phyloP scores from a whole-genome alignment of 2,329 filamentous ascomycete species.

The Dothistroma pini region DNA sequence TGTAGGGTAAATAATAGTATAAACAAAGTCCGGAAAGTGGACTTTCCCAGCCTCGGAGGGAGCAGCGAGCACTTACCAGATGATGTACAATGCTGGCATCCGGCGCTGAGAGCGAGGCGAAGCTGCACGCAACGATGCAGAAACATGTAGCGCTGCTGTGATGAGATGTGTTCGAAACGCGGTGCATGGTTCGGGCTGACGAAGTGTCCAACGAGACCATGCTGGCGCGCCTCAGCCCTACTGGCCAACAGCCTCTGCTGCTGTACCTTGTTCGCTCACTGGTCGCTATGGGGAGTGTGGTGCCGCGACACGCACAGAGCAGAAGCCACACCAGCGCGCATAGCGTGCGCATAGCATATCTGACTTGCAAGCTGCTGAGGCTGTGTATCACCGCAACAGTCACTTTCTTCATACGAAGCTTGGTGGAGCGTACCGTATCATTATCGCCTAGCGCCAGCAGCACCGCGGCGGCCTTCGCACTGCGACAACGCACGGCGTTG shows the following conservation, averaged over 20 bases:
- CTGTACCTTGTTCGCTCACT: not conserved
- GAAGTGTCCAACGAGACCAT: not conserved
- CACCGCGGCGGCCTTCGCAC: slow-evolving; percentile 1
- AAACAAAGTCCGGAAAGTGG: too few relatives aligned
- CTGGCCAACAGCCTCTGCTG: not conserved
- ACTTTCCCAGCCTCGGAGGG: too few relatives aligned
- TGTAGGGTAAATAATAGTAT: too few relatives aligned
- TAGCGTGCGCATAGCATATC: not conserved
- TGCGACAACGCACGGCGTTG: slow-evolving; percentile 9
- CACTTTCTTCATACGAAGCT: not conserved
- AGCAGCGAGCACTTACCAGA: too few relatives aligned
- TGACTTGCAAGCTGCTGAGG: not conserved
- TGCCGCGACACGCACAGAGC: not conserved
- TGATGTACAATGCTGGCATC: too few relatives aligned
- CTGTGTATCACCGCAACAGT: not conserved
- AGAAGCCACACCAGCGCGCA: not conserved
- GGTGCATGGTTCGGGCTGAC: not conserved
- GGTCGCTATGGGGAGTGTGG: not conserved
- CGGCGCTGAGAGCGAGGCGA: slow-evolving; percentile 12
- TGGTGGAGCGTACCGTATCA: not conserved
- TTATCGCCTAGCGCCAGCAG: not conserved
- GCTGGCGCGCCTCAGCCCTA: slow-evolving; percentile 1
- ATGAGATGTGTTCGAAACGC: not conserved
- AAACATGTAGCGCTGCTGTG: not conserved
- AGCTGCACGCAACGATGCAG: slow-evolving; percentile 13